These are phyloP conservation scores for Ceratocystis diversiconidia DNA, from an alignment of 2,329 filamentous ascomycete species.

Conservation along the genomic window DNA sequence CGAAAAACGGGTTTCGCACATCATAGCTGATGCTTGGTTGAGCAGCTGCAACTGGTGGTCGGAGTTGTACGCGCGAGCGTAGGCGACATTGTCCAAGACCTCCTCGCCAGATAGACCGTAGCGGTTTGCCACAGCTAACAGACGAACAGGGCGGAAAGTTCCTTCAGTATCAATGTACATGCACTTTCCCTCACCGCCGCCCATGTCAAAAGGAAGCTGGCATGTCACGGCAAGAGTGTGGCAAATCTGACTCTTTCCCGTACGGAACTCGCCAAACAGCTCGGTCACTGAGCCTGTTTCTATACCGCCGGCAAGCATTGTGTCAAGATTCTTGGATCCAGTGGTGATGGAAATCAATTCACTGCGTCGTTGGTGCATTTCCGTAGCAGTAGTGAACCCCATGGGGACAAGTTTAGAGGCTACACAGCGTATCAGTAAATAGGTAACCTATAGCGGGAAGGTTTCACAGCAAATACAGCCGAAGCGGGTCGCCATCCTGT, in stretches of 20 bases:
- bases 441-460: background rate
- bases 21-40: conserved; percentile 93
- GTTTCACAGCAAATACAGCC: background rate
- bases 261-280: conserved; percentile 94
- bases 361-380: conserved; percentile 94
- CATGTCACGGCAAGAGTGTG: conserved; percentile 98
- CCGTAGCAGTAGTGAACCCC: conserved; percentile 97
- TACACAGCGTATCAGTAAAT: conserved; percentile 26
- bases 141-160: conserved; percentile 82
- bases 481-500: background rate
- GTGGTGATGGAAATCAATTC: conserved; percentile 97
- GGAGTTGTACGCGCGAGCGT: conserved; percentile 95
- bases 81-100: conserved; percentile 94
- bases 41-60: conserved; percentile 93
- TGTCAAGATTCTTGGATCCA: conserved; percentile 93
- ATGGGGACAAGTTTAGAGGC: conserved; percentile 94
- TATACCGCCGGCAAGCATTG: conserved; percentile 80
- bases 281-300: conserved; percentile 98
- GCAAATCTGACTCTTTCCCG: conserved; percentile 96
- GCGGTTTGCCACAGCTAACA: conserved; percentile 82
- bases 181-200: conserved; percentile 94
- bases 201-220: conserved; percentile 96
- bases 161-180: conserved; percentile 98
- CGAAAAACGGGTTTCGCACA: conserved; percentile 97
- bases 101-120: conserved; percentile 94